Percentiles rank a stretch among this genome's conserved stretches.
Conservation (phyloP, 129 eudicot genomes). For the Lactuca sativa region DNA sequence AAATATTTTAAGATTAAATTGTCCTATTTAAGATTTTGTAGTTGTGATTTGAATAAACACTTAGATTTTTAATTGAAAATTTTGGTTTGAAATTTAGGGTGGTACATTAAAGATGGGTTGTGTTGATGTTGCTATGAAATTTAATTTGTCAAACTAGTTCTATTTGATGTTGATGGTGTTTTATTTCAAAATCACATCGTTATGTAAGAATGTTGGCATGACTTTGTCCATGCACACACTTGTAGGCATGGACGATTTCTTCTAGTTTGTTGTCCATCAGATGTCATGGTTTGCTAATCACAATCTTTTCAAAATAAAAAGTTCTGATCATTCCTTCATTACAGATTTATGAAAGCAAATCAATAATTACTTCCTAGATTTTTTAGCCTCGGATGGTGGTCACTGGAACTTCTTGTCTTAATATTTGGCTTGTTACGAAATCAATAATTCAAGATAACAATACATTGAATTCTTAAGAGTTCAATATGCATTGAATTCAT, state of each 20-base stretch:
- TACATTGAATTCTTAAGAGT: too few relatives aligned
- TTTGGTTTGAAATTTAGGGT: too few relatives aligned
- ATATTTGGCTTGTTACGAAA: conserved; percentile 35
- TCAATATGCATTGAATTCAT: too few relatives aligned
- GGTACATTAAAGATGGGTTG: conserved; percentile 19
- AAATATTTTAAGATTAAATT: too few relatives aligned
- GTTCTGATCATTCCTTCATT: too few relatives aligned
- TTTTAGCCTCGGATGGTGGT: conserved; percentile 65
- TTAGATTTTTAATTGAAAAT: too few relatives aligned
- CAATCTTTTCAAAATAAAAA: too few relatives aligned
- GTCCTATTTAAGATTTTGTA: too few relatives aligned
- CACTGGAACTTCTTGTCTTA: conserved; percentile 52
- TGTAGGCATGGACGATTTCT: conserved; percentile 48
- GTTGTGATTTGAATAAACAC: too few relatives aligned
- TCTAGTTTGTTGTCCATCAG: conserved; percentile 53
- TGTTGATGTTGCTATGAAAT: conserved; percentile 59
- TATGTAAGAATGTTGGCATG: conserved; percentile 37
- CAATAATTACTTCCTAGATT: background rate
- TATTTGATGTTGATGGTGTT: background rate
- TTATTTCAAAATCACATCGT: conserved; percentile 40
- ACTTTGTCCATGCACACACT: conserved; percentile 44
- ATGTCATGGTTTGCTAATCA: conserved; percentile 61
- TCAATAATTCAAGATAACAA: too few relatives aligned
- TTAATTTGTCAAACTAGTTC: conserved; percentile 53
- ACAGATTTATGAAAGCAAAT: too few relatives aligned